Evolutionary conservation across 345 rosid species (phyloP), one percentile per base, ranked within the genome.

Genomic region (Citrus mangshanensis): DNA sequence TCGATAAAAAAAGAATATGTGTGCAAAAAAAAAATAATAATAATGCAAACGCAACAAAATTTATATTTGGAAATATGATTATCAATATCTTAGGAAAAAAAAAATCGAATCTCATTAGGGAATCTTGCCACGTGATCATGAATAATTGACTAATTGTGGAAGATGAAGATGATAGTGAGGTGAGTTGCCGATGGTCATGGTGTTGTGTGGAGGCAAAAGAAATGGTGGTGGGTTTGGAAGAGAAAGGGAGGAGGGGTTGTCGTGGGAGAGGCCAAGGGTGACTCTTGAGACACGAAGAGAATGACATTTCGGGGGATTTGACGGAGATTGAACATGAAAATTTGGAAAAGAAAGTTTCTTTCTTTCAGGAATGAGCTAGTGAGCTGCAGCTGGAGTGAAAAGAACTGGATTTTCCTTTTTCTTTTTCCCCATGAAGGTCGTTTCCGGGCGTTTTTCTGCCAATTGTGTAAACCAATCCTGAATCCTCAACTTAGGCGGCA

Each of bases 281-380:
- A 85, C 87, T 85, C 79, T 90, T 91, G 81, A 90, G 87, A 77
- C 82, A 80, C 21, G 87, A 67, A 38, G 94, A 82, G 85, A 86
- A 79, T 7, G 98, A 88, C 95, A 90, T 90, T 68, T 66, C 58
- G 1, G 40, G 82, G 61, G 56, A 77, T 69, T 78, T 32, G 61
- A 40, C 77, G 21, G 79, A 74, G 77, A 58, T 21, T 59, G 18
- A 51, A 54, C 51, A 10, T 74, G 82, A 74, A 61, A 49, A 13
- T 46, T 46, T 46, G 5, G 51, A 46, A 46, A 46, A 3, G 51
- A 46, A 13, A 46, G 51, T 13, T 46, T 46, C 5, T 46, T 46
- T 46, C 18, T 46, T 46, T 46, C 51, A 12, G 18, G 51, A 46
- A 46, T 46, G 51, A 46, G 51, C 16, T 46, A 46, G 18, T 13